A percentile compares a stretch with the other conserved stretches of the same genome.
Evolutionary conservation across 2,329 filamentous ascomycete species (phyloP).

Genomic region (Fusarium torulosum): DNA sequence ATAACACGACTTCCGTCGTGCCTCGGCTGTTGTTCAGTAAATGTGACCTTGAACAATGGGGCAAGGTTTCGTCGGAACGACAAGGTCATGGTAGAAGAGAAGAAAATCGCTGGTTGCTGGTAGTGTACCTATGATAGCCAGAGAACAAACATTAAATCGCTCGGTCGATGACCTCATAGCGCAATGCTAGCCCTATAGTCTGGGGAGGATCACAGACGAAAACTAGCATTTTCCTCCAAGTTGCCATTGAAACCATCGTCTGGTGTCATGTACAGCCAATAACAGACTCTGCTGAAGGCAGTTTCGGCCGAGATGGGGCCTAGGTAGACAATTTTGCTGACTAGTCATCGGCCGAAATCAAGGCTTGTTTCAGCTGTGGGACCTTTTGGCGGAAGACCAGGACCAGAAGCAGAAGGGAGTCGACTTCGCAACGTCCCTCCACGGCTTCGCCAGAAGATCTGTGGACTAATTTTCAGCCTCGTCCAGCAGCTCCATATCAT

Average conservation of each 20-base stretch:
- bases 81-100: conserved; percentile 13
- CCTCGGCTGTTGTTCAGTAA: conserved; percentile 15
- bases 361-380: conserved; percentile 35
- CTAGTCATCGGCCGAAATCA: conserved; percentile 32
- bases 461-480: conserved; percentile 11
- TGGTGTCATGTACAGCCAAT: conserved; percentile 33
- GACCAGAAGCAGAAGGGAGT: conserved; percentile 41
- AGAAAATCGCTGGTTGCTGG: not conserved
- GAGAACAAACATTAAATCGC: conserved; percentile 13
- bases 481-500: not conserved
- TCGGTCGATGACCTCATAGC: conserved; percentile 45
- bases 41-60: conserved; percentile 11
- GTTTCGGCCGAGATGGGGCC: conserved; percentile 39
- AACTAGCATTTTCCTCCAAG: conserved; percentile 22
- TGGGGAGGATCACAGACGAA: conserved; percentile 34
- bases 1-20: not conserved
- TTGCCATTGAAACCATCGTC: conserved; percentile 11
- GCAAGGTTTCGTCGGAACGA: conserved; percentile 23
- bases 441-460: not conserved
- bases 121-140: not conserved
- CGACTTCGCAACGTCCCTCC: conserved; percentile 7
- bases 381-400: conserved; percentile 32
- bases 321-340: conserved; percentile 9
- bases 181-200: conserved; percentile 40
- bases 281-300: not conserved